These are phyloP conservation scores for Tulasnella sp. DNA, from an alignment of 768 basidiomycete genomes.

Conservation along the genomic window DNA sequence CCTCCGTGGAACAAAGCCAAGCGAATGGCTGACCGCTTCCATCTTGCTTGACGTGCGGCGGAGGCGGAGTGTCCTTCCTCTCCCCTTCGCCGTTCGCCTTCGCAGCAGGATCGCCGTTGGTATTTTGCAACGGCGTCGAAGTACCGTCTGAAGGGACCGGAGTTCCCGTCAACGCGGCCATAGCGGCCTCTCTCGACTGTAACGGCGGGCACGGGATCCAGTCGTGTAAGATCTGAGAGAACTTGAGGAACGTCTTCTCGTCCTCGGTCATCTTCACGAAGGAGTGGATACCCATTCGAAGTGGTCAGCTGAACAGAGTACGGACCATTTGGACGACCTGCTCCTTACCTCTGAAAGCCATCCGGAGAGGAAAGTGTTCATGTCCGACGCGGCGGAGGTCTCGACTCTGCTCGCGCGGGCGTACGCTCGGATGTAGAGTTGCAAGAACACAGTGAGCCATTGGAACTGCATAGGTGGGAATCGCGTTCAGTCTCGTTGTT, in stretches of 20 bases:
- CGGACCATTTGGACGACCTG: background rate
- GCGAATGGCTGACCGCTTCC: background rate
- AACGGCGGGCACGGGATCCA: conserved; percentile 8
- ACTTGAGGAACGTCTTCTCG: conserved; percentile 12
- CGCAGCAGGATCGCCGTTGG: conserved; percentile 8
- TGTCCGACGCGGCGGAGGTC: conserved; percentile 6
- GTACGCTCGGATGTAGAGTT: conserved; percentile 65
- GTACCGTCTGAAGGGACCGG: background rate
- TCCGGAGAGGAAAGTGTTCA: conserved; percentile 38
- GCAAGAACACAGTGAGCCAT: conserved; percentile 63
- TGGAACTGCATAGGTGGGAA: conserved; percentile 35
- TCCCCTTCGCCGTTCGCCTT: conserved; percentile 13
- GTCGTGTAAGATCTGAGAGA: conserved; percentile 14
- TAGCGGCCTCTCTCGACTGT: background rate
- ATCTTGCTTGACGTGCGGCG: conserved; percentile 57
- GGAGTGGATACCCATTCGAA: background rate
- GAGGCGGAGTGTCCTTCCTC: conserved; percentile 30
- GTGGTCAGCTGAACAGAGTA: too few species aligned
- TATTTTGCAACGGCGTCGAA: background rate
- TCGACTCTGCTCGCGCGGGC: conserved; percentile 72
- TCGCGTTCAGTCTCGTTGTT: background rate
- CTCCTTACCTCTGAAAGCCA: conserved; percentile 27
- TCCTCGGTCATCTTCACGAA: conserved; percentile 12
- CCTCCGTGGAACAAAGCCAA: background rate
- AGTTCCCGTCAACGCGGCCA: background rate